Percentiles rank a stretch among this genome's conserved stretches.
phyloP scores from a whole-genome alignment of 2,329 filamentous ascomycete species.

The Penicillium sp. region DNA sequence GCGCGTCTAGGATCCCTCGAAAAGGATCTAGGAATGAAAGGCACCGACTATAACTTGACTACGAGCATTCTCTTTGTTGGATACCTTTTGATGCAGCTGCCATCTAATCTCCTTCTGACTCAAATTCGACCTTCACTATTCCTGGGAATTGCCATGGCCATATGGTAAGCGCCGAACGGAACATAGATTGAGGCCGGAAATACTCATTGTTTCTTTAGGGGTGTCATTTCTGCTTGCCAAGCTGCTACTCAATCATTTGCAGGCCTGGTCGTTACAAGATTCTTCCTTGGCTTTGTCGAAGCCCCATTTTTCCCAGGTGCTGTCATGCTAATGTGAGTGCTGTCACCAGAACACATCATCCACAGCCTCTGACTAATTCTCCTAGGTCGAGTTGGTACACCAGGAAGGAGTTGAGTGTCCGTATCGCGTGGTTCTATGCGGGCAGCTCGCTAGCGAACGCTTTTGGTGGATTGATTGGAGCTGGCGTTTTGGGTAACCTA shows the following conservation, averaged over 20 bases:
- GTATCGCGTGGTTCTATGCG: conserved; percentile 51
- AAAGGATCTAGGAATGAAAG: conserved; percentile 53
- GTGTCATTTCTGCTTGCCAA: conserved; percentile 34
- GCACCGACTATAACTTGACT: conserved; percentile 59
- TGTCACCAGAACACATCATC: no score
- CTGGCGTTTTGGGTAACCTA: conserved; percentile 46
- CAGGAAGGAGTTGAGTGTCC: conserved; percentile 52
- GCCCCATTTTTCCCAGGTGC: conserved; percentile 61
- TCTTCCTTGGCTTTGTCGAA: conserved; percentile 43
- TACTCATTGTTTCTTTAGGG: conserved; percentile 17
- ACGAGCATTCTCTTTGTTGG: conserved; percentile 59
- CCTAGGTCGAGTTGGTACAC: conserved; percentile 65
- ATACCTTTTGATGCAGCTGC: conserved; percentile 63
- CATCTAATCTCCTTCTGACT: conserved; percentile 60
- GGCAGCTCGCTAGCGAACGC: conserved; percentile 52
- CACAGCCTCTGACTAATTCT: not conserved
- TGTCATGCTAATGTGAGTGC: conserved; percentile 54
- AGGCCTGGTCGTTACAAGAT: conserved; percentile 43
- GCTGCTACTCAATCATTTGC: conserved; percentile 41
- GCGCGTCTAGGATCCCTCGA: conserved; percentile 57
- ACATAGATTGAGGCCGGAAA: not conserved
- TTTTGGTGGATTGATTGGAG: conserved; percentile 54
- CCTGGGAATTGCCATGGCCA: conserved; percentile 44
- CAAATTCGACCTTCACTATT: conserved; percentile 56
- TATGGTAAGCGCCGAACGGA: conserved; percentile 21